Conservation (phyloP, 306 rosid genomes). For the Prunus mume region DNA sequence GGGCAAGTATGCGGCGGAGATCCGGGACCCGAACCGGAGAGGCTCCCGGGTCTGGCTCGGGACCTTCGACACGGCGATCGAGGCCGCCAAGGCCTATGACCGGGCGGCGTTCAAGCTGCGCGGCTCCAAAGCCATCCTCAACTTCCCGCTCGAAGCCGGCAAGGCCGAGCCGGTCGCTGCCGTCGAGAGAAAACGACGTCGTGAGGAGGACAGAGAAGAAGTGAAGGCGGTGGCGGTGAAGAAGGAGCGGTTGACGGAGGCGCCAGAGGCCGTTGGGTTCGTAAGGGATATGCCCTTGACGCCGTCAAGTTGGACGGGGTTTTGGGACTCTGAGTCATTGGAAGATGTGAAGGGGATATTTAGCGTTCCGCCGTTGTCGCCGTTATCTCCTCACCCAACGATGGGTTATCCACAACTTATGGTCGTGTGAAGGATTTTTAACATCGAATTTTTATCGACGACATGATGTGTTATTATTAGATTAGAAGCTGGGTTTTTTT, state of each 20-base stretch:
- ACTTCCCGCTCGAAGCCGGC: conserved; percentile 65
- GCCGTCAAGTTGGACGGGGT: conserved; percentile 71
- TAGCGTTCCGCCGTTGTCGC: conserved; percentile 67
- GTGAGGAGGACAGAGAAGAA: conserved; percentile 32
- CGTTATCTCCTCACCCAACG: conserved; percentile 69
- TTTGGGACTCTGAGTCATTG: conserved; percentile 47
- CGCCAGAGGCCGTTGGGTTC: not conserved
- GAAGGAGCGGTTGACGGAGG: conserved; percentile 45
- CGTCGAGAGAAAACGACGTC: conserved; percentile 41
- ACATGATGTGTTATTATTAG: not conserved
- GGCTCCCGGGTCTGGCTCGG: conserved; percentile 89
- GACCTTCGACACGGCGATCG: conserved; percentile 72
- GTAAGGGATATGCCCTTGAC: conserved; percentile 59
- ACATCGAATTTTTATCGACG: not conserved
- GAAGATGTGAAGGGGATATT: conserved; percentile 49
- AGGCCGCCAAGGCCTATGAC: conserved; percentile 86
- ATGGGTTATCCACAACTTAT: conserved; percentile 58
- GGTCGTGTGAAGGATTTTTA: conserved; percentile 29
- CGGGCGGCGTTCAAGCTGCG: conserved; percentile 76
- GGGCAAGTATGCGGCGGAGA: conserved; percentile 91
- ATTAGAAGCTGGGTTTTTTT: not conserved
- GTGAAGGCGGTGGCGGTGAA: conserved; percentile 37
- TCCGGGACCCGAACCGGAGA: conserved; percentile 71
- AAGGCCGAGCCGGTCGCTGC: not conserved
- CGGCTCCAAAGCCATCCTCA: conserved; percentile 79